Evolutionary conservation across 2,329 filamentous ascomycete genomes (phyloP), one percentile per base, ranked within the genome.

Genomic region (Ceratocystis variospora): DNA sequence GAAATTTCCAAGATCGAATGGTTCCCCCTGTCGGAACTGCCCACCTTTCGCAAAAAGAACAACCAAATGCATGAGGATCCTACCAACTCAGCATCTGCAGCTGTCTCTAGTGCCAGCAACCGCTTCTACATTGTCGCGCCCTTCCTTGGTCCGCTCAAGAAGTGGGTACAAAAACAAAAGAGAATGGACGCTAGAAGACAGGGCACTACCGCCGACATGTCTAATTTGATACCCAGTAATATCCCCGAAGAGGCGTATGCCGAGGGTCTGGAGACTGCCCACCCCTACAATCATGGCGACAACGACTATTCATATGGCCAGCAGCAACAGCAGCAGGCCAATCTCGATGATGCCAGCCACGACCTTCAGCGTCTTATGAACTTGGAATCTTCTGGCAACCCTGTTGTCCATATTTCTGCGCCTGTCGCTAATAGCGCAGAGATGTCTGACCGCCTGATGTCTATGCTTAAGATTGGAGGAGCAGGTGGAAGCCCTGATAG

Each of bases 71-170:
- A 66, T 15, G 64, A 68, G 15, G 59, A 66, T 19, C 37, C 37
- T 41, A 78, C 78, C 12, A 31, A 33, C 17, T 59, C 28, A 12
- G 28, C 28, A 33, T 31, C 55, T n/a, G 55, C 28, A 22, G 31
- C 25, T 8, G 15, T n/a, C 28, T 76, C 83, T 12, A 77, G 78
- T 15, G 76, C 80, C 2, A 89, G 87, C 71, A 91, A 89, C 74
- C 96, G 93, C 73, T 97, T 96, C 74, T 99, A 96, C 76, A 96
- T 97, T 90, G 94, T 99, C 19, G 91, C 91, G 0, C 92, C 93
- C 0, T 99, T 99, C 73, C 79, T 97, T 65, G 85, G 85, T 0
- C 88, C 86, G 5, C 76, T 99, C 62, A 92, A 90, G 75, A 90
- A 90, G 74, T 97, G 92, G 92, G 90, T 97, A 61, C 79, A 85